Percentiles rank a stretch among this genome's conserved stretches.
These are phyloP conservation scores for Canavalia ensiformis DNA, from an alignment of 306 rosid genomes.

Conservation along the genomic window DNA sequence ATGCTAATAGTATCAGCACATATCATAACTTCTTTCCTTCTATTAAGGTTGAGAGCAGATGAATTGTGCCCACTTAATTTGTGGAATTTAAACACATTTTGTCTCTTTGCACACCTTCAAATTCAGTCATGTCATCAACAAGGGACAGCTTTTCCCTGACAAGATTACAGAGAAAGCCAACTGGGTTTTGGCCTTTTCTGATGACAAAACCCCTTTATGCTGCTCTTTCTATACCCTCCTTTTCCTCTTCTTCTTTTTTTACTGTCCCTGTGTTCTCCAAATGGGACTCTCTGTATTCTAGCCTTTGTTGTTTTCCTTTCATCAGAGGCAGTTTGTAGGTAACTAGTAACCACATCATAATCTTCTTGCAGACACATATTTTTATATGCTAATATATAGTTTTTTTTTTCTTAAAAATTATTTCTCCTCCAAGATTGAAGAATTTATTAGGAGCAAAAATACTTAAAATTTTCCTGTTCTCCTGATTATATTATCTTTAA, in stretches of 20 bases:
- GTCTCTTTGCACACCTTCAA: slow-evolving; percentile 43
- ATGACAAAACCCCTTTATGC: slow-evolving; percentile 38
- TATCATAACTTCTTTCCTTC: slow-evolving; percentile 23
- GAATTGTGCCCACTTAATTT: slow-evolving; percentile 31
- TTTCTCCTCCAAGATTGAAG: background rate
- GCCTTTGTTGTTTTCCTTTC: slow-evolving; percentile 3
- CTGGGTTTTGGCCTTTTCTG: slow-evolving; percentile 54
- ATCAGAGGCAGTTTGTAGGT: background rate
- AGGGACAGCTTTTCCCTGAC: slow-evolving; percentile 52
- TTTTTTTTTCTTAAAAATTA: background rate
- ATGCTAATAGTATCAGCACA: background rate
- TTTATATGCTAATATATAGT: background rate
- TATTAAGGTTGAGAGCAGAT: slow-evolving; percentile 39
- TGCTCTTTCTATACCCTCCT: slow-evolving; percentile 29
- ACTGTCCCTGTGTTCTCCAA: slow-evolving; percentile 15
- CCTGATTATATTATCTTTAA: background rate
- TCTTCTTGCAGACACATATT: background rate
- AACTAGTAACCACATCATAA: background rate
- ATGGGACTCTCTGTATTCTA: background rate
- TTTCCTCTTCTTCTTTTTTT: background rate
- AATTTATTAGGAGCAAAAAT: background rate
- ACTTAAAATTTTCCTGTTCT: background rate
- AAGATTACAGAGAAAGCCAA: slow-evolving; percentile 53
- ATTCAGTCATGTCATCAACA: slow-evolving; percentile 49
- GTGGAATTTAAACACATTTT: slow-evolving; percentile 39